Evolutionary conservation across 805 yeast genomes (phyloP).

Genomic region (Candida xyloterini): DNA sequence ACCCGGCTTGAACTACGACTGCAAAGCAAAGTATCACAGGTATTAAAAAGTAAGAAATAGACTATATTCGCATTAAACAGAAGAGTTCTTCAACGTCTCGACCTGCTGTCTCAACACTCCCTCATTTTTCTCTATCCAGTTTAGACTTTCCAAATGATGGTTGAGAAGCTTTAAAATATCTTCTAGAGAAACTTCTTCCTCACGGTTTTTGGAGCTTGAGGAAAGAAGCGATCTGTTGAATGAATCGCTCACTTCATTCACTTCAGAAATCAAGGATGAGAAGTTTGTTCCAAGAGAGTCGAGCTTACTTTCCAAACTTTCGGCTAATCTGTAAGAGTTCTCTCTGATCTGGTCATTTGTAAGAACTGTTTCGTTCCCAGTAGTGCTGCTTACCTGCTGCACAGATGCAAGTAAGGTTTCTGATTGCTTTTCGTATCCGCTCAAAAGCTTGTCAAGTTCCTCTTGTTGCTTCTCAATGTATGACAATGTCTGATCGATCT

Average conservation of each 20-base stretch:
- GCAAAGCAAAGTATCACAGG: constrained; percentile 42
- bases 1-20: constrained; percentile 46
- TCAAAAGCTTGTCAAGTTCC: constrained; percentile 78
- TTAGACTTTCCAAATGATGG: constrained; percentile 84
- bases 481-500: constrained; percentile 80
- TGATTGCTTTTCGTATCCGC: constrained; percentile 76
- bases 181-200: constrained; percentile 42
- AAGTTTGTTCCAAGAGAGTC: constrained; percentile 76
- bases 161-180: constrained; percentile 80
- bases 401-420: constrained; percentile 44
- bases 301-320: constrained; percentile 74
- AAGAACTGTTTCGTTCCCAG: constrained; percentile 33
- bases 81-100: constrained; percentile 33
- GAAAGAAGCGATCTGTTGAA: constrained; percentile 59
- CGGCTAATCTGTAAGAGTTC: constrained; percentile 85
- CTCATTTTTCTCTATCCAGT: constrained; percentile 79
- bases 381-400: constrained; percentile 22
- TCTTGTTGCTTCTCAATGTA: constrained; percentile 91
- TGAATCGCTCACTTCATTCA: constrained; percentile 77
- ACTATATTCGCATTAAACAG: neutral
- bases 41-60: constrained; percentile 19
- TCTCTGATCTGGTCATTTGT: constrained; percentile 84
- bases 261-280: constrained; percentile 71
- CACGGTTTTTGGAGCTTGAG: constrained; percentile 23
- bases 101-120: constrained; percentile 65